Conservation (phyloP, 176 grass and related monocot genomes). For the Thinopyrum elongatum region DNA sequence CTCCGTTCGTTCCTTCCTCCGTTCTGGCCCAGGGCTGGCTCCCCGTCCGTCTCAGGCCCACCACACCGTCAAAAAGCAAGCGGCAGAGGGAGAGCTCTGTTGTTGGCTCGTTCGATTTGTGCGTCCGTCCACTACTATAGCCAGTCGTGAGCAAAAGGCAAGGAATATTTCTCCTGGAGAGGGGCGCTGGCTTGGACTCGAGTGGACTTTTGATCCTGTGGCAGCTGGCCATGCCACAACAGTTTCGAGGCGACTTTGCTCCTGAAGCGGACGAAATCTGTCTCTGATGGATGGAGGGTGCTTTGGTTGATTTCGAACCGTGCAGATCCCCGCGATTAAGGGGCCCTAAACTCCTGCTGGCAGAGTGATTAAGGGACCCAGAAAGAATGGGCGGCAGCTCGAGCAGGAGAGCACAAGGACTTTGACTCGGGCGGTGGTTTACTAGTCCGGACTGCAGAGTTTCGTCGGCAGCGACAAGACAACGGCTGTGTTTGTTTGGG, state of each 20-base stretch:
- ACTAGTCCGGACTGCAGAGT: not conserved
- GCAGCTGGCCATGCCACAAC: not conserved
- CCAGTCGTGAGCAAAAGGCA: not conserved
- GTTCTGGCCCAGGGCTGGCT: not conserved
- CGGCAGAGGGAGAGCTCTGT: not conserved
- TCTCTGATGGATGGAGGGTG: not conserved
- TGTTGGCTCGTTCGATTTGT: not conserved
- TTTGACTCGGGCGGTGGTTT: not conserved
- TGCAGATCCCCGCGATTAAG: not conserved
- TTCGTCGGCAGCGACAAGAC: not conserved
- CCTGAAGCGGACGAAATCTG: not conserved
- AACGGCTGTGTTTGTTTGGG: not conserved
- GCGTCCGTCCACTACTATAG: not conserved
- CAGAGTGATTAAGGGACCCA: not conserved
- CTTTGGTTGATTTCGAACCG: not conserved
- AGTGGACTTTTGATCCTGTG: constrained; percentile 8
- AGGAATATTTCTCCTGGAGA: constrained; percentile 36
- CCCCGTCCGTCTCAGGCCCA: not conserved
- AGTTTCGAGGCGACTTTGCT: constrained; percentile 28
- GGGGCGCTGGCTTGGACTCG: not conserved
- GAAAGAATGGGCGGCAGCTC: not conserved
- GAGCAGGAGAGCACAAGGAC: not conserved
- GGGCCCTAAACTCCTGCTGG: not conserved
- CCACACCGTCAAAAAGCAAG: not conserved
- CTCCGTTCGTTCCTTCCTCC: not conserved